Conservation (phyloP, 2,329 filamentous ascomycete genomes). For the Fusarium sp. region DNA sequence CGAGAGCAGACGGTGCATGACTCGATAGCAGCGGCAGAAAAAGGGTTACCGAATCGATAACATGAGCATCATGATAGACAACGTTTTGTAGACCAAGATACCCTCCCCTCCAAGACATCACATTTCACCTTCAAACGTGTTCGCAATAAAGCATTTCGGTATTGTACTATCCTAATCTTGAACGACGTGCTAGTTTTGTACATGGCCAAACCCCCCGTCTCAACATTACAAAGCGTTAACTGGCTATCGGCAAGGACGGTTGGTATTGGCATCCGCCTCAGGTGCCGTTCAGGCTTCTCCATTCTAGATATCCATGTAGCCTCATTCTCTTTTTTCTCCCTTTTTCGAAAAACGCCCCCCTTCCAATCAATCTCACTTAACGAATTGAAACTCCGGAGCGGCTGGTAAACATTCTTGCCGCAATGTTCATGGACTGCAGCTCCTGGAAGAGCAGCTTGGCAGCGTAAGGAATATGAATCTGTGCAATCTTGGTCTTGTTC, state of each 20-base stretch:
- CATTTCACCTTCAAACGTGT: conserved; percentile 7
- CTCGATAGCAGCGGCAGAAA: conserved; percentile 46
- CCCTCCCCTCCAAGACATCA: conserved; percentile 29
- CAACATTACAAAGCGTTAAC: conserved; percentile 42
- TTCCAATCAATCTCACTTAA: conserved; percentile 53
- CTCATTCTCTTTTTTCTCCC: conserved; percentile 19
- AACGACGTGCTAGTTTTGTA: conserved; percentile 35
- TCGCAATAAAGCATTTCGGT: conserved; percentile 39
- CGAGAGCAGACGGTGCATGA: conserved; percentile 83
- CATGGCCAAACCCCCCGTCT: conserved; percentile 21
- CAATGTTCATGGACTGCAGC: conserved; percentile 98
- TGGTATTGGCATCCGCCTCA: conserved; percentile 13
- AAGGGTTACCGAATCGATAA: conserved; percentile 43
- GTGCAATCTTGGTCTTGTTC: conserved; percentile 99
- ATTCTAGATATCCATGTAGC: conserved; percentile 18
- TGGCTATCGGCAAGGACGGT: conserved; percentile 6
- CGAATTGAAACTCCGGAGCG: conserved; percentile 80
- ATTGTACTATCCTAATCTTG: conserved; percentile 38
- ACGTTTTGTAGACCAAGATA: conserved; percentile 20
- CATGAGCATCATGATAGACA: background rate
- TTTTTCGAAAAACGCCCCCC: background rate
- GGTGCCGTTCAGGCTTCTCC: conserved; percentile 2
- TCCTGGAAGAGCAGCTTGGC: conserved; percentile 99
- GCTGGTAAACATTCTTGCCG: conserved; percentile 95
- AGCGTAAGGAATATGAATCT: conserved; percentile 97